These are phyloP conservation scores for Silene coronaria DNA, from an alignment of 179 eudicot species.

Conservation along the genomic window DNA sequence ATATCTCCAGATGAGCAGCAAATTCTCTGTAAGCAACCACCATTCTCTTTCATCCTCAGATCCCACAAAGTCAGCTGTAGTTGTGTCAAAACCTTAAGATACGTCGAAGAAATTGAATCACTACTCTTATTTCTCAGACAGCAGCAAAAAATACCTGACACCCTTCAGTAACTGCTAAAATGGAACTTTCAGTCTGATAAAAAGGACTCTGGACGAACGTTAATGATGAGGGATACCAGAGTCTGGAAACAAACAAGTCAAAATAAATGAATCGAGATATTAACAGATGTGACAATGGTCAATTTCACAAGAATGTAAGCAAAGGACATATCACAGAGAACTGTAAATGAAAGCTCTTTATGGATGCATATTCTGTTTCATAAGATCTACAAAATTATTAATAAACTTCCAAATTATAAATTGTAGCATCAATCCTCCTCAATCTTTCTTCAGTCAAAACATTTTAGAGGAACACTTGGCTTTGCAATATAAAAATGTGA, in stretches of 20 bases:
- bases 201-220: conserved; percentile 33
- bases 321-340: not conserved
- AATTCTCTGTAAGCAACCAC: conserved; percentile 64
- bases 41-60: conserved; percentile 64
- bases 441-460: no score
- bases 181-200: conserved; percentile 38
- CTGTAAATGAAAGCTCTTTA: not conserved
- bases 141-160: conserved; percentile 45
- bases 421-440: not conserved
- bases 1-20: conserved; percentile 56
- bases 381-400: not conserved
- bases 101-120: not conserved
- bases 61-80: conserved; percentile 68
- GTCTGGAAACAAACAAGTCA: conserved; percentile 35
- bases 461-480: no score
- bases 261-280: not conserved
- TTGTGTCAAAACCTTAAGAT: conserved; percentile 5
- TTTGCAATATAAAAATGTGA: no score
- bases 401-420: not conserved
- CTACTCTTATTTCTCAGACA: not conserved
- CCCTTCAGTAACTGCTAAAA: conserved; percentile 58
- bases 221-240: conserved; percentile 62
- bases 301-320: not conserved
- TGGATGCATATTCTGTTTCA: not conserved
- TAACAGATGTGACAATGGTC: not conserved